Evolutionary conservation across 495 filamentous ascomycete genomes (phyloP).

Genomic region (Neurospora sp.): DNA sequence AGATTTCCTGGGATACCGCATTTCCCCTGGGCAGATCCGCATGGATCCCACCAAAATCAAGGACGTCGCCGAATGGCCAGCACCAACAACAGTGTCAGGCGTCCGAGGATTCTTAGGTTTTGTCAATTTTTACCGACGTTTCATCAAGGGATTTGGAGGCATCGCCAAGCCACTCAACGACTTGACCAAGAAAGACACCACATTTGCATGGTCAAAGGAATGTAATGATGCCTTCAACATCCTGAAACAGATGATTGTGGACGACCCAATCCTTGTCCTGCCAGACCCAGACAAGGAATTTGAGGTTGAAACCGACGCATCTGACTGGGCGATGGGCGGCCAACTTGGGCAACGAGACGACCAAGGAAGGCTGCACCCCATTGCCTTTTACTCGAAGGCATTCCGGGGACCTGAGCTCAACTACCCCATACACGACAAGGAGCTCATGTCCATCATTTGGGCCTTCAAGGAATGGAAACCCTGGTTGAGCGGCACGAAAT

Average conservation of each 20-base stretch:
- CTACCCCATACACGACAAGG: constrained; percentile 17
- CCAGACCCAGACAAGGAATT: neutral
- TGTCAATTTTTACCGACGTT: too few relatives aligned
- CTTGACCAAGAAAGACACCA: too few relatives aligned
- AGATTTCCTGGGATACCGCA: too few relatives aligned
- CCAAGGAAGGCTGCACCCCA: neutral
- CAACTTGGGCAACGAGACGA: neutral
- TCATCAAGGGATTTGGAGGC: too few relatives aligned
- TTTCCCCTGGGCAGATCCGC: too few relatives aligned
- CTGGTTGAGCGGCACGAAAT: neutral
- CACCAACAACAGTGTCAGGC: too few relatives aligned
- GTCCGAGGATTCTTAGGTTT: too few relatives aligned
- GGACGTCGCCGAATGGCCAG: too few relatives aligned
- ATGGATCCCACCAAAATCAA: too few relatives aligned
- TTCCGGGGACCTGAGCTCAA: constrained; percentile 3
- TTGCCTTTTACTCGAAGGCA: constrained; percentile 7
- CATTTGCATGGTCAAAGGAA: too few relatives aligned
- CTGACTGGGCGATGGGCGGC: neutral
- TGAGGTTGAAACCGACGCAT: neutral
- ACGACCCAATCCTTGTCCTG: neutral
- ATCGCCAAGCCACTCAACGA: too few relatives aligned
- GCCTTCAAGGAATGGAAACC: constrained; percentile 1
- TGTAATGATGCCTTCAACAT: neutral
- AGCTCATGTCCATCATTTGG: constrained; percentile 1
- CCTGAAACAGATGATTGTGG: neutral